Base-by-base conservation (phyloP, 1,284 basidiomycete genomes). In the Wallemia ichthyophaga region DNA sequence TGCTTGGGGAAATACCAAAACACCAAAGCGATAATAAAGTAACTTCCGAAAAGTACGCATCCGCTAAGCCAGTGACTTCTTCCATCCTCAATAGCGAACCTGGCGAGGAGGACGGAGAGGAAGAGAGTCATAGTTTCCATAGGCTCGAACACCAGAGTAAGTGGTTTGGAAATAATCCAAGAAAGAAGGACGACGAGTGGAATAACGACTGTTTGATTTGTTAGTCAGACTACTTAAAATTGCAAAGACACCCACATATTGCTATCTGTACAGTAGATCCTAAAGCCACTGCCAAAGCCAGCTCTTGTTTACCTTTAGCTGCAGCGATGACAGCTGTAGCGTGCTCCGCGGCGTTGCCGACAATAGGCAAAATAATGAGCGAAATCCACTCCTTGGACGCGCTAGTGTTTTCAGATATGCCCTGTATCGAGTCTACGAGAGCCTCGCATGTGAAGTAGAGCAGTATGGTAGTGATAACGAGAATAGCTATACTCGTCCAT, bases 241-340 rank as follows among this genome's bases (percentile, higher is more conserved):
- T n/a, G n/a, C n/a, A n/a, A n/a, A n/a, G 86, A 78, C 61, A 87
- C 79, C 67, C 88, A 82, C 54, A 66, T 32, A 89, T 74, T 0
- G 85, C 81, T 60, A 86, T 85, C 80, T 94, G 88, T 62, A 92
- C 87, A 62, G 83, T 85, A 1, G 83, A 85, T n/a, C 85, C 86
- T 32, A 88, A 83, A 5, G 88, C 86, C 58, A 89, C 85, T 59
- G 80, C 78, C 60, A 87, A 72, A 65, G 77, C 78, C 7, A 84
- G 73, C 62, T 73, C 72, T 58, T 73, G 66, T 61, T 73, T 73
- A 64, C 73, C 72, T 70, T 88, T 85, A 62, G 85, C 79, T 0
- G 85, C 85, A 3, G 88, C 85, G 1, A 81, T 83, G 61, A 91
- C 83, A 24, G 85, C 85, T 1, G 86, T 88, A 58, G 81, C 79